A percentile compares a stretch with the other conserved stretches of the same genome.
Conservation (phyloP, 1,139 yeast species). For the Scheffersomyces lignicola region DNA sequence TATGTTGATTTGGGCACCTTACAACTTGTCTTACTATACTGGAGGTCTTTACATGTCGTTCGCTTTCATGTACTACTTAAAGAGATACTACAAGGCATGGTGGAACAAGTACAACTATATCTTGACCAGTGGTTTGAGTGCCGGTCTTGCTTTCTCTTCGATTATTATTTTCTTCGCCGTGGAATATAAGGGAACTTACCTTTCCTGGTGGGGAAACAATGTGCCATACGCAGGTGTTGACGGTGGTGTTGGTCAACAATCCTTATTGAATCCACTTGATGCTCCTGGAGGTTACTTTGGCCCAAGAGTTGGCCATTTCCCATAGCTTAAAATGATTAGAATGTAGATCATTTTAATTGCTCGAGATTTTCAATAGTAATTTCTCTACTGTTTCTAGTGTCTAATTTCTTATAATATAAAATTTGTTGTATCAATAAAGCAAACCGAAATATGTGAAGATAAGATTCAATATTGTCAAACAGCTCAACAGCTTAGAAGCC, state of each 20-base stretch:
- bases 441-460: no score
- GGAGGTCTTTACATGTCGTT: constrained; percentile 41
- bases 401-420: not conserved
- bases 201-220: constrained; percentile 61
- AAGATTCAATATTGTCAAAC: no score
- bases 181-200: constrained; percentile 35
- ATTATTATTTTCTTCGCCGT: constrained; percentile 55
- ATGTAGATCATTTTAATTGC: constrained; percentile 1
- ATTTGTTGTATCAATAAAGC: not conserved
- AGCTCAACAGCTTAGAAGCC: no score
- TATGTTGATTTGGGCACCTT: constrained; percentile 44
- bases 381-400: not conserved
- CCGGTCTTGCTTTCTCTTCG: constrained; percentile 54
- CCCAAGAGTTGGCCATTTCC: constrained; percentile 37
- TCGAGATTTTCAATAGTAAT: not conserved
- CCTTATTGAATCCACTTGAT: constrained; percentile 18
- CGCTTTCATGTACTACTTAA: constrained; percentile 47
- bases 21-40: constrained; percentile 47
- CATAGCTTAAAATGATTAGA: constrained; percentile 15
- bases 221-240: constrained; percentile 45
- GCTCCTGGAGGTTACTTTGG: constrained; percentile 50
- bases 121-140: constrained; percentile 48
- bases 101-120: constrained; percentile 61
- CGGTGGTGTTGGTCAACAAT: constrained; percentile 37
- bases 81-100: constrained; percentile 45